Evolutionary conservation across 371 early-diverging fungal species (phyloP).

Genomic region (Mortierella sp.): DNA sequence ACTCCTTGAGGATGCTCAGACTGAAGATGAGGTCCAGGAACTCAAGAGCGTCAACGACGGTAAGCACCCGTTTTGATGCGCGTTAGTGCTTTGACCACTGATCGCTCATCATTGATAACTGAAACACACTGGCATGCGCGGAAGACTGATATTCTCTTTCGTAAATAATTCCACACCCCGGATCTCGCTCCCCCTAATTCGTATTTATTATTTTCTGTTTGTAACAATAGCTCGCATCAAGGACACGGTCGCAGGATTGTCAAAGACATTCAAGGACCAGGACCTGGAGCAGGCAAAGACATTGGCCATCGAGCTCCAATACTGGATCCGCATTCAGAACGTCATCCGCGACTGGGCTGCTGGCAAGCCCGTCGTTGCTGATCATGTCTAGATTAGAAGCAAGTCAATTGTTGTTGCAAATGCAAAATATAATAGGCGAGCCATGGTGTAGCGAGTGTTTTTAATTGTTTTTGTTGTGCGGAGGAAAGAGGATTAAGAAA

Average conservation of each 20-base stretch:
- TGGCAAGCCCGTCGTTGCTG: constrained; percentile 59
- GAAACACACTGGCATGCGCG: background rate
- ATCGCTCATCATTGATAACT: background rate
- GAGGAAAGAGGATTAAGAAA: background rate
- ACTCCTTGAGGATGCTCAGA: constrained; percentile 75
- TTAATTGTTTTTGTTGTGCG: background rate
- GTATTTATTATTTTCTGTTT: background rate
- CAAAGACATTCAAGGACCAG: constrained; percentile 64
- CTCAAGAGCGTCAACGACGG: constrained; percentile 66
- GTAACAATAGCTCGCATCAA: constrained; percentile 58
- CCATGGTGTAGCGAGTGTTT: background rate
- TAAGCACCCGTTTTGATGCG: constrained; percentile 14
- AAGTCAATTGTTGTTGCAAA: background rate
- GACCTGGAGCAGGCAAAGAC: constrained; percentile 70
- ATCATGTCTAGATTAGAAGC: constrained; percentile 35
- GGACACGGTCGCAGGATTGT: constrained; percentile 57
- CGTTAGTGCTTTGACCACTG: background rate
- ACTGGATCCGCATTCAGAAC: constrained; percentile 75
- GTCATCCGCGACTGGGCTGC: constrained; percentile 77
- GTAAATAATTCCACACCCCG: background rate
- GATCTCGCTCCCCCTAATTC: background rate
- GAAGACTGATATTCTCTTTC: background rate
- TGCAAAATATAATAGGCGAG: too few relatives aligned
- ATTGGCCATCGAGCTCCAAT: constrained; percentile 74
- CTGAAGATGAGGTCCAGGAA: constrained; percentile 68